phyloP scores from a whole-genome alignment of 257 asterid species.

The Paulownia fortunei region DNA sequence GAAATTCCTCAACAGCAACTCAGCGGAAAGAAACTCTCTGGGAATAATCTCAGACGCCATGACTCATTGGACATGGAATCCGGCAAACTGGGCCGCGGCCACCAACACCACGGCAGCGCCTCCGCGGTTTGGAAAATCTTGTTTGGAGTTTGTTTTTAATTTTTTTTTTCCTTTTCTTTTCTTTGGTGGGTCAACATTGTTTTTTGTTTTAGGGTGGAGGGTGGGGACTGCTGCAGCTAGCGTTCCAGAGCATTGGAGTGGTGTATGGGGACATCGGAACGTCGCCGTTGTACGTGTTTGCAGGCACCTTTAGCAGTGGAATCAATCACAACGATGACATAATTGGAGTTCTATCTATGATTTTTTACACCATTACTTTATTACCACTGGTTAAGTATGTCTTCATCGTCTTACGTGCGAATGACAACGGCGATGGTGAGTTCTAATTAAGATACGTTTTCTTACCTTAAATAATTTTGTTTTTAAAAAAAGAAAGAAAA shows the following conservation, averaged over 20 bases:
- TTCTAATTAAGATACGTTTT: no score
- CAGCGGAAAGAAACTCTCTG: slow-evolving; percentile 15
- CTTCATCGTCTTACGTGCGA: slow-evolving; percentile 57
- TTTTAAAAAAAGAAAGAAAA: no score
- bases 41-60: slow-evolving; percentile 28
- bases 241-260: slow-evolving; percentile 69
- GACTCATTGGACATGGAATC: slow-evolving; percentile 49
- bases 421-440: slow-evolving; percentile 68
- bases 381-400: slow-evolving; percentile 60
- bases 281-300: slow-evolving; percentile 59
- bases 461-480: neutral
- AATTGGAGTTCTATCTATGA: slow-evolving; percentile 56
- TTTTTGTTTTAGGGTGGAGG: slow-evolving; percentile 29
- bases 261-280: slow-evolving; percentile 76
- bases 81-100: slow-evolving; percentile 3
- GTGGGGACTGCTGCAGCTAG: slow-evolving; percentile 41
- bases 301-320: slow-evolving; percentile 48
- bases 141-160: no score
- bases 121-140: neutral
- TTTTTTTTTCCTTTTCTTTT: neutral
- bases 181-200: neutral
- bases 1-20: neutral
- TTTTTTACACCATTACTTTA: slow-evolving; percentile 59
- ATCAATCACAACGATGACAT: slow-evolving; percentile 58
- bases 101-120: neutral